Percentiles rank a stretch among this genome's conserved stretches.
phyloP scores from a whole-genome alignment of 176 grass and related monocot genomes.

The Thinopyrum elongatum region DNA sequence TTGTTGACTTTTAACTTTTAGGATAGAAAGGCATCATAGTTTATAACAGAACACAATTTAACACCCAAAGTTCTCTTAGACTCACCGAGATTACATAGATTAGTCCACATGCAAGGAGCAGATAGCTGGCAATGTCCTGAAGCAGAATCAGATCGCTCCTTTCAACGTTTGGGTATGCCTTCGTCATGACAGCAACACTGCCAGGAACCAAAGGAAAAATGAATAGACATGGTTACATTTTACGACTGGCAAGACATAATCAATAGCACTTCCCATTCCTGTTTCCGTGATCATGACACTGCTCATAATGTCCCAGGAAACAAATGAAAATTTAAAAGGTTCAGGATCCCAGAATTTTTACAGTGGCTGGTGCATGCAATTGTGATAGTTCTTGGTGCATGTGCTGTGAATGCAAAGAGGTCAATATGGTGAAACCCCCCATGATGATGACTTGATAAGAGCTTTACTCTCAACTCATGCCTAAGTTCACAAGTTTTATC shows the following conservation, averaged over 20 bases:
- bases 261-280: neutral
- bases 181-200: constrained; percentile 97
- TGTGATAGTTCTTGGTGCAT: neutral
- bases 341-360: neutral
- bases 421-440: constrained; percentile 7
- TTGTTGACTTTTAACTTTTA: neutral
- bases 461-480: neutral
- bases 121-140: constrained; percentile 88
- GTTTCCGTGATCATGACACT: neutral
- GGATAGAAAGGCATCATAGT: neutral
- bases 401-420: neutral
- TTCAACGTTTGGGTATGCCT: constrained; percentile 63
- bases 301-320: neutral
- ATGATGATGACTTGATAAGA: neutral
- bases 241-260: neutral
- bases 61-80: neutral
- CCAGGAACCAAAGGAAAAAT: constrained; percentile 25
- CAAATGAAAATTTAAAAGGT: neutral
- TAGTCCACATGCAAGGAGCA: constrained; percentile 85
- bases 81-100: constrained; percentile 83
- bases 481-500: neutral
- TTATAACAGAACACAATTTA: constrained; percentile 20
- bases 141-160: constrained; percentile 69
- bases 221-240: neutral
- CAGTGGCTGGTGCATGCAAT: neutral